Base-by-base conservation (phyloP, 331 rosid species). In the Saraca asoca region DNA sequence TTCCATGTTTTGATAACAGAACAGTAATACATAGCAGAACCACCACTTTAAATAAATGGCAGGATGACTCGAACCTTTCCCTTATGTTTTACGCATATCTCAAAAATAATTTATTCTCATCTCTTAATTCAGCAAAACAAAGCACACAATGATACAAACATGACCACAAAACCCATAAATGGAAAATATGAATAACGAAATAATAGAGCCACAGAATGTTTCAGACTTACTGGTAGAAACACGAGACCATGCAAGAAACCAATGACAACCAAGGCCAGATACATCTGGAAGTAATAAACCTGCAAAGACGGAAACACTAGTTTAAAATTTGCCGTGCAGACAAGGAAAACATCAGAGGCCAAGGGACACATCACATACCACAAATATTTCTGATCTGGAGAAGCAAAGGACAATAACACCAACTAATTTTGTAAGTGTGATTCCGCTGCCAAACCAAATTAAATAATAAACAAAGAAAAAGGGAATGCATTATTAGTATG, bases 261-360 rank as follows among this genome's bases (percentile, higher is more conserved):
- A 60, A 93, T 87, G 46, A 93, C 66, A 68, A 93, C 96, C 89
- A 93, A 78, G 33, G 98, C 94, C 64, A 93, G 83, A 79, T 90
- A 93, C 96, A 93, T 93, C 79, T 90, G 95, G 80, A 90, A 93
- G 81, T 93, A 93, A 78, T 93, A 93, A 64, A 93, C 90, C 98
- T 93, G 85, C 73, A 85, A 75, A 79, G 55, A 17, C 34, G 71
- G 43, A 55, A 51, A 51, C 69, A 75, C 67, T 66, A 68, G 59
- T 56, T 55, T 31, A 44, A 46, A 50, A 29, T 29, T 19, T 43
- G 35, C 51, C 33, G 54, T 59, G 57, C 58, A 64, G 55, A 69
- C 41, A 42, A 55, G 44, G 57, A 80, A 69, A 24, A 77, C 44
- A 57, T 41, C 41, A 16, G 34, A 58, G 34, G 61, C 50, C 37